phyloP scores from a whole-genome alignment of 768 basidiomycete species.

The Tremella yokohamensis region DNA sequence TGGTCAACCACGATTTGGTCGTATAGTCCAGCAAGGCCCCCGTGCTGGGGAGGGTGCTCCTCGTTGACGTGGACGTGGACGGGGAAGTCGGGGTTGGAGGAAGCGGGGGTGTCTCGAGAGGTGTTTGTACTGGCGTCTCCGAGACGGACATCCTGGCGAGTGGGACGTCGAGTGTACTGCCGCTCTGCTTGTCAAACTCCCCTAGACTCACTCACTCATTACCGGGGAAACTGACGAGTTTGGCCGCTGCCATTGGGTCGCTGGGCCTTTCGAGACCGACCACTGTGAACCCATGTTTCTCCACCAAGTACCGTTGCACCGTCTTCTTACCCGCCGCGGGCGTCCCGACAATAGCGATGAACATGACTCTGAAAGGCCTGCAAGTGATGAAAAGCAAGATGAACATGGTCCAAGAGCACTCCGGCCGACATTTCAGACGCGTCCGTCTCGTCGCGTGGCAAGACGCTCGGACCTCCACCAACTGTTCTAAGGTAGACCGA shows the following conservation, averaged over 20 bases:
- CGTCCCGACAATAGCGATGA: constrained; percentile 53
- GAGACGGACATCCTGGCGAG: background rate
- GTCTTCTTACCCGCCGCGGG: constrained; percentile 52
- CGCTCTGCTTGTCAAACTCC: too few species aligned
- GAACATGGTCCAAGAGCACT: too few species aligned
- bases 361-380: constrained; percentile 34
- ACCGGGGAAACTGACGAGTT: constrained; percentile 17
- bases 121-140: background rate
- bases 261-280: constrained; percentile 35
- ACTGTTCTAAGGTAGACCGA: too few species aligned
- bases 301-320: constrained; percentile 48
- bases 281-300: constrained; percentile 45
- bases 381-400: background rate
- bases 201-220: too few species aligned
- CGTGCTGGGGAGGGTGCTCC: constrained; percentile 47
- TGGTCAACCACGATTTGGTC: constrained; percentile 72
- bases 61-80: too few species aligned
- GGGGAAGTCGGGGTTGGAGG: background rate
- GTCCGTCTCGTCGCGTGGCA: constrained; percentile 1
- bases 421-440: constrained; percentile 5
- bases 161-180: too few species aligned
- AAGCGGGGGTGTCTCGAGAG: background rate
- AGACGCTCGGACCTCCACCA: background rate
- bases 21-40: constrained; percentile 65
- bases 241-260: constrained; percentile 14